Evolutionary conservation across 2,329 filamentous ascomycete genomes (phyloP), one percentile per base, ranked within the genome.

Genomic region (Aureobasidium sp.): DNA sequence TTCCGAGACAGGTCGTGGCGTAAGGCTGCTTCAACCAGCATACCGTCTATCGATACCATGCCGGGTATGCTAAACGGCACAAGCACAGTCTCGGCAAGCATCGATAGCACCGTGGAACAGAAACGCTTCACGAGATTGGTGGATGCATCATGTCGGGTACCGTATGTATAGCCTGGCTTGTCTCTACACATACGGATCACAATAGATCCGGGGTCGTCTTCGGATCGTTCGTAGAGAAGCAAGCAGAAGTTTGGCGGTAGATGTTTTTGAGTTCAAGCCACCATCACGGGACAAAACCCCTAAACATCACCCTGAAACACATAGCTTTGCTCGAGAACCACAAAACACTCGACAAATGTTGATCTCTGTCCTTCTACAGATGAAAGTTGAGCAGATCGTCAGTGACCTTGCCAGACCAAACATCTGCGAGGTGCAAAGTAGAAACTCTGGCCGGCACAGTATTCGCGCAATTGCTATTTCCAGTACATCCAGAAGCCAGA

Each of bases 291-390:
- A 26, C 46, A 44, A 55, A 57, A 46, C 53, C 55, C 55, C 55
- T 48, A n/a, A 36, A 29, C 55, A 34, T 48, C 55, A 59, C 55
- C 55, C 55, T 59, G 43, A 59, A 59, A 59, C 55, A 43, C 29
- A 48, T 20, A 36, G 41, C 39, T 57, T 12, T 56, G 24, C 41
- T 37, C 29, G 43, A 27, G 55, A 48, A 59, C 55, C 55, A 48
- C 43, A 36, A 26, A 48, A n/a, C 7, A 5, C 5, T 5, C 9
- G 9, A 10, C 13, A 32, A 13, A 27, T 48, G 43, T 10, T 5
- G 55, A 59, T 59, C 55, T 57, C 6, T 9, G 4, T 26, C 43
- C 9, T 59, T 15, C 29, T 20, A 5, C 20, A 17, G 8, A 48
- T 4, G 32, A 37, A 7, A n/a, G 9, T n/a, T n/a, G 24, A 5